Conservation (phyloP, 495 filamentous ascomycete species). For the Tuber magnatum region DNA sequence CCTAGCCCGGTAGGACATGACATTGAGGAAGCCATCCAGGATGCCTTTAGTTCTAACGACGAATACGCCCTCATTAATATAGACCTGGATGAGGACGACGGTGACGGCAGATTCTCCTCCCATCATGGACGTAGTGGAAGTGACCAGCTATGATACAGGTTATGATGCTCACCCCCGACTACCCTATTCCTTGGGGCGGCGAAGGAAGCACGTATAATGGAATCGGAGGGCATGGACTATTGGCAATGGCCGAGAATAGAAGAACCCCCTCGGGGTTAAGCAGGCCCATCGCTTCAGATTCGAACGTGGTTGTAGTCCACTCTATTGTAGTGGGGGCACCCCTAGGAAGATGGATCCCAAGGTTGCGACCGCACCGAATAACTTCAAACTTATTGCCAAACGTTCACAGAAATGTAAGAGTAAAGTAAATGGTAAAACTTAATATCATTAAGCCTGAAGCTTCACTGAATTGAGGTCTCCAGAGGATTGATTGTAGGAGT, state of each 20-base stretch:
- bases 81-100: constrained; percentile 29
- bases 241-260: constrained; percentile 8
- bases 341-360: too few species aligned
- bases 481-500: too few species aligned
- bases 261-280: constrained; percentile 12
- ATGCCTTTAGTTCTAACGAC: constrained; percentile 41
- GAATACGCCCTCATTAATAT: constrained; percentile 39
- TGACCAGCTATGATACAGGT: constrained; percentile 12
- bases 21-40: constrained; percentile 39
- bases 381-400: too few species aligned
- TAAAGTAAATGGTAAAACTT: too few species aligned
- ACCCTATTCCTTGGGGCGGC: constrained; percentile 33
- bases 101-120: constrained; percentile 11
- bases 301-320: background rate
- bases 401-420: too few species aligned
- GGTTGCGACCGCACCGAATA: too few species aligned
- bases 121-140: constrained; percentile 28
- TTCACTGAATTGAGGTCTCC: too few species aligned
- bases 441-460: too few species aligned
- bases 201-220: constrained; percentile 33
- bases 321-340: too few species aligned
- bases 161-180: constrained; percentile 33
- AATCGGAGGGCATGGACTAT: constrained; percentile 33
- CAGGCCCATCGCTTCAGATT: constrained; percentile 26
- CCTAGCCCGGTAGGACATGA: constrained; percentile 20